Evolutionary conservation across 306 rosid species (phyloP), one percentile per base, ranked within the genome.

Genomic region (Mimosa bimucronata): DNA sequence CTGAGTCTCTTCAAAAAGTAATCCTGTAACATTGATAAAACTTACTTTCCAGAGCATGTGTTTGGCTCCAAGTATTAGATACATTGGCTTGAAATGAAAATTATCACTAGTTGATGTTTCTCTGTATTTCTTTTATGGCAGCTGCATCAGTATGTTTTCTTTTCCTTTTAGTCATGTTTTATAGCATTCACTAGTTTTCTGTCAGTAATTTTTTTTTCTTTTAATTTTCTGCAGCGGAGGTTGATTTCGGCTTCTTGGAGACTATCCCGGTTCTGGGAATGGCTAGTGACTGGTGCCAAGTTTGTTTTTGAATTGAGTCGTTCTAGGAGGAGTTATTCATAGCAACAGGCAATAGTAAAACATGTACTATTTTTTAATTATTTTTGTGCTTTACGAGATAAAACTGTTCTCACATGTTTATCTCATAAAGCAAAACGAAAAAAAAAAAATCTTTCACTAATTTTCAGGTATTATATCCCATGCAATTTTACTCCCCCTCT

Each of bases 91-190:
- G 25, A 71, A 16, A 37, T 74, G 67, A 50, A 42, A 66, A 25
- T 37, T 3, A 29, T 71, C 26, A 16, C 26, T n/a, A 25, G 61
- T 65, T 77, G 46, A 55, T 80, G 71, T 80, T 37, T 66, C 31
- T 5, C 28, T 12, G 4, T 3, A 64, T 6, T 7, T 25, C 30
- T 64, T 62, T 16, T 1, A 31, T 31, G 42, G 46, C 21, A 60
- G 66, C 12, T 60, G 30, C 6, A 60, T 60, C 34, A 26, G 16
- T 60, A 26, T 29, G 0, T 45, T 26, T 23, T 10, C 21, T 60
- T 26, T 26, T 4, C 1, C 29, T 5, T 13, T 61, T 61, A 5
- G 38, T 2, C 12, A 64, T 4, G 34, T 31, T 66, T 67, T 19
- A 25, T 38, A 40, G 3, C 74, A 23, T 41, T 69, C 11, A n/a